phyloP scores from a whole-genome alignment of 192 early-diverging fungal genomes.

The Geranomyces variabilis region DNA sequence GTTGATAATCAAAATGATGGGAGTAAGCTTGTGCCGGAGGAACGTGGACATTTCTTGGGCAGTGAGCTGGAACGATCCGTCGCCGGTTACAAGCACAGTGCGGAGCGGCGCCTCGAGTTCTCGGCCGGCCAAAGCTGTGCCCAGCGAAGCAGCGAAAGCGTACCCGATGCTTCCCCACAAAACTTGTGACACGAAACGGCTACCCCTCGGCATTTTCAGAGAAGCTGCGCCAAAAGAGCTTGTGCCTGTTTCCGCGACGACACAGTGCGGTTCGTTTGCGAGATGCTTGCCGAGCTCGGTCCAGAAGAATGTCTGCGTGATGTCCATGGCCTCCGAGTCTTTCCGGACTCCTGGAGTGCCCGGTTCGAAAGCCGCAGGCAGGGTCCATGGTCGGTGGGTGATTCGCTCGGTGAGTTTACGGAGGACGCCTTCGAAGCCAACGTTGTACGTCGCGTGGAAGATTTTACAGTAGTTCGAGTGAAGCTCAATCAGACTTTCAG shows the following conservation, averaged over 20 bases:
- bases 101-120: conserved; percentile 35
- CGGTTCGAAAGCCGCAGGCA: not conserved
- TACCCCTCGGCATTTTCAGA: conserved; percentile 37
- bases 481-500: conserved; percentile 40
- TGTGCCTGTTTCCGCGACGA: conserved; percentile 55
- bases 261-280: conserved; percentile 28
- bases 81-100: conserved; percentile 53
- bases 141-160: conserved; percentile 39
- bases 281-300: conserved; percentile 39
- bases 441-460: conserved; percentile 42
- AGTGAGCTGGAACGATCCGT: conserved; percentile 58
- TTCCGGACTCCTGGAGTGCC: conserved; percentile 2
- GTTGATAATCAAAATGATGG: conserved; percentile 55
- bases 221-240: conserved; percentile 46
- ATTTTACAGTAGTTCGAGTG: conserved; percentile 46
- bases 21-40: conserved; percentile 50
- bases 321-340: conserved; percentile 15
- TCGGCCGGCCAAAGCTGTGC: conserved; percentile 47
- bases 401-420: conserved; percentile 9
- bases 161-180: conserved; percentile 28
- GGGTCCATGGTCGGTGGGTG: conserved; percentile 16
- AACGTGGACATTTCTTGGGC: conserved; percentile 54
- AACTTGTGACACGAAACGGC: conserved; percentile 47
- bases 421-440: conserved; percentile 45
- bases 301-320: conserved; percentile 52